Base-by-base conservation (phyloP, 2,329 filamentous ascomycete species). In the Tolypocladium inflatum region DNA sequence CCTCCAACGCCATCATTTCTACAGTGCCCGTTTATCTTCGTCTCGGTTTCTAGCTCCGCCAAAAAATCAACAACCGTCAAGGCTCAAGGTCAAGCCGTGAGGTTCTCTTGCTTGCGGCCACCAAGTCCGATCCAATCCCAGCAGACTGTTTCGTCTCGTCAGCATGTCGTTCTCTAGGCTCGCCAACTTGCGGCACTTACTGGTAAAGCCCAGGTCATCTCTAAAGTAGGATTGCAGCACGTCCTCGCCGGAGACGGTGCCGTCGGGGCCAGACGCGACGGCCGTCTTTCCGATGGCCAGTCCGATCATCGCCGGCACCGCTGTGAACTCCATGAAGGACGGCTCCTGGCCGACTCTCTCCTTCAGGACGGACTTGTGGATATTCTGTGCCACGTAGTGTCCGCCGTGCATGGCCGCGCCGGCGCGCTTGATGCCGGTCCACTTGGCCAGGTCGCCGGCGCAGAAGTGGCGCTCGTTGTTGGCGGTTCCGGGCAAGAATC, bases 361-460 rank as follows among this genome's bases (percentile, higher is more conserved):
- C 41, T 71, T 69, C 51, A 83, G 69, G 67, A 89, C 83, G 30
- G 78, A 73, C 71, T 87, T 81, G 72, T 89, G 81, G 57, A 88
- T 80, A 67, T 92, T 92, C 56, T 79, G 72, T 8, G 84, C 88
- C 3, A 82, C 81, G 60, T 80, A 78, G 65, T 85, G 82, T 42
- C 88, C 89, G 77, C 86, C 85, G 66, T 88, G 82, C 80, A 92
- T 89, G 39, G 89, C 89, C 19, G 78, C 82, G 30, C 89, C 89
- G 65, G 86, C 90, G 51, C 89, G 86, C 76, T 91, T 92, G 74
- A 93, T 91, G 50, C 88, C 89, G 0, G 86, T 81, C 89, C 89
- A 92, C 54, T 77, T 74, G 38, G 80, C 81, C 19, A 89, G 75
- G 67, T 93, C 89, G 19, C 89, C 89, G 30, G 83, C 78, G 15